Evolutionary conservation across 345 rosid species (phyloP), one percentile per base, ranked within the genome.

Genomic region (Brassica juncea): DNA sequence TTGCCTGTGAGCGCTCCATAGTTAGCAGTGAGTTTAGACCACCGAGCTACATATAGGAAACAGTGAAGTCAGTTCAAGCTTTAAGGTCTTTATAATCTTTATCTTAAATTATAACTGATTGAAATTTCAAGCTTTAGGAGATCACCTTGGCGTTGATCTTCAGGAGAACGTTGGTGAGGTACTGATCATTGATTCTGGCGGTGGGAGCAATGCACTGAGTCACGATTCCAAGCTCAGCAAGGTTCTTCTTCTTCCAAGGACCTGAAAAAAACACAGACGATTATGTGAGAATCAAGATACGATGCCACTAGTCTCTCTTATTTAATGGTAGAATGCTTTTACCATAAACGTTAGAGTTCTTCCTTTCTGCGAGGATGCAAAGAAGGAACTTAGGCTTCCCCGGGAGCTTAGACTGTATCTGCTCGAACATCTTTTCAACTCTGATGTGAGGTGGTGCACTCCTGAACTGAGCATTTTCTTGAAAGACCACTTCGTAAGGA

Each of bases 91-190:
- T 66, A 63, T 21, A 73, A 68, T 60, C 68, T 28, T 28, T 47
- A 6, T 49, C 59, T 35, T 10, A 5, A 8, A 25, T 10, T 67
- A 11, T 11, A 42, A 57, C 16, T 31, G 8, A 57, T 14, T 54
- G 23, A 65, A 12, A 15, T 21, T 2, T 47, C 14, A 21, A 35
- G 4, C 1, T 54, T 28, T 37, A 11, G 70, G 54, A 75, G 15
- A 75, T 78, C 52, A 93, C 99, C 92, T 95, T 95, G 4, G 99
- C 98, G 78, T 94, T 94, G 34, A 94, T 94, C 85, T 94, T 94
- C 19, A 94, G 78, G 6, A 94, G 92, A 44, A 91, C 84, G 87
- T 94, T 94, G 6, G 98, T 94, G 16, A 94, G 82, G 79, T 94
- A 94, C 71, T 94, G 97, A 60, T 91, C 99, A 39, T 91, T 94